phyloP scores from a whole-genome alignment of 1,139 yeast species.

The Geotrichum histeridarum region DNA sequence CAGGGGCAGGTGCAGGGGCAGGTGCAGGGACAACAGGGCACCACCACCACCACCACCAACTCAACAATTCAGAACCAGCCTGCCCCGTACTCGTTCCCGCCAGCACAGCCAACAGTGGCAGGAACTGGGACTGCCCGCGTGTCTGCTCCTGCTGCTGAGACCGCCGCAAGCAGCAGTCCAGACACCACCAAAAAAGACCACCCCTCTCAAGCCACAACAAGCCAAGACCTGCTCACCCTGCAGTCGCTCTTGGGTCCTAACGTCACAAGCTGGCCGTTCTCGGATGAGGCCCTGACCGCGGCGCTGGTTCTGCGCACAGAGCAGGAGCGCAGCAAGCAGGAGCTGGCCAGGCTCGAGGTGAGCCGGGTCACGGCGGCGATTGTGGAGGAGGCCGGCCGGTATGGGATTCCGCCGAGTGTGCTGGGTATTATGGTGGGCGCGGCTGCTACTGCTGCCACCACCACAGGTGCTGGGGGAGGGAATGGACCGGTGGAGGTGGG shows the following conservation, averaged over 20 bases:
- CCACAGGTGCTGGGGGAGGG: not conserved
- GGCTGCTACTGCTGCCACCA: not conserved
- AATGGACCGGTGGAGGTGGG: constrained; percentile 19
- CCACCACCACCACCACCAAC: not conserved
- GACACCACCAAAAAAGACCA: not conserved
- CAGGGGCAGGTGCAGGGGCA: too few relatives aligned
- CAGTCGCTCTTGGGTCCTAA: constrained; percentile 49
- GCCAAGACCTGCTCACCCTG: constrained; percentile 12
- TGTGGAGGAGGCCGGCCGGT: constrained; percentile 54
- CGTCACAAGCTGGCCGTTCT: constrained; percentile 51
- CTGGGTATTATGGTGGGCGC: constrained; percentile 58
- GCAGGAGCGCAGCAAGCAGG: constrained; percentile 83
- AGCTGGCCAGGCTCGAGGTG: constrained; percentile 62
- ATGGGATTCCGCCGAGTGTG: constrained; percentile 61
- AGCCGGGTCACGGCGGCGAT: constrained; percentile 58
- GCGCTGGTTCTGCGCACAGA: constrained; percentile 63
- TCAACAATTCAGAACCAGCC: not conserved
- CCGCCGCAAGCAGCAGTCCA: not conserved
- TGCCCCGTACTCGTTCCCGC: constrained; percentile 3
- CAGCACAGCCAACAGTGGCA: not conserved
- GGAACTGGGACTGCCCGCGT: not conserved
- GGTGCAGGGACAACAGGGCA: too few relatives aligned
- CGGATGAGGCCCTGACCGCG: constrained; percentile 59
- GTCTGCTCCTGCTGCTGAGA: not conserved
- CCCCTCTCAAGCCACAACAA: not conserved